Conservation (phyloP, 2,329 filamentous ascomycete species). For the Fusarium liriodendri region DNA sequence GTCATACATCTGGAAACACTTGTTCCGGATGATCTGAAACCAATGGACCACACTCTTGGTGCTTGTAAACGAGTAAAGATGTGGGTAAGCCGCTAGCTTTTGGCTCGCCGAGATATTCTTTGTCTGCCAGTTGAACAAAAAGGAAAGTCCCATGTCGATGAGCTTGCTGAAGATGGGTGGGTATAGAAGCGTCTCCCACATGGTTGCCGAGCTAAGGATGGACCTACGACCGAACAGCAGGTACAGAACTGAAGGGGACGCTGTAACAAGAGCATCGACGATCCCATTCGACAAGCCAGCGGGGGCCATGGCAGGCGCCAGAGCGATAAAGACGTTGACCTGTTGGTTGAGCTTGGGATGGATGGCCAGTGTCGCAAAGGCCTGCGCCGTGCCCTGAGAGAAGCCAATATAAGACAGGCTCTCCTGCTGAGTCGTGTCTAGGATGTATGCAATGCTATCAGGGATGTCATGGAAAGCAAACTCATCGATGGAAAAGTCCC, state of each 20-base stretch:
- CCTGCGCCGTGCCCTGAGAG: constrained; percentile 95
- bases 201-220: constrained; percentile 91
- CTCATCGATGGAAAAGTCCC: constrained; percentile 98
- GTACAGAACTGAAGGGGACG: constrained; percentile 91
- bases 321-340: constrained; percentile 94
- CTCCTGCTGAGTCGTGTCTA: constrained; percentile 82
- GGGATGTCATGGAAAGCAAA: constrained; percentile 99
- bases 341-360: constrained; percentile 93
- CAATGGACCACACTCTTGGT: constrained; percentile 98
- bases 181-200: constrained; percentile 97
- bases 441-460: constrained; percentile 91
- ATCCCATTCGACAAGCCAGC: constrained; percentile 90
- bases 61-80: constrained; percentile 96
- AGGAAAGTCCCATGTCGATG: constrained; percentile 83
- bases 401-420: constrained; percentile 97
- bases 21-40: constrained; percentile 99
- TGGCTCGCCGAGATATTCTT: constrained; percentile 86
- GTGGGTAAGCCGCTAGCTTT: constrained; percentile 94
- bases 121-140: constrained; percentile 91
- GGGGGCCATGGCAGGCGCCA: constrained; percentile 96
- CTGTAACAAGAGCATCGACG: constrained; percentile 92
- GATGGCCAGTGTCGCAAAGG: constrained; percentile 92
- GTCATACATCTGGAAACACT: constrained; percentile 98
- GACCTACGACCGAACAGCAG: constrained; percentile 92
- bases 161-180: constrained; percentile 90